Base-by-base conservation (phyloP, 441 rosid genomes). In the Pelargonium fulgidum region DNA sequence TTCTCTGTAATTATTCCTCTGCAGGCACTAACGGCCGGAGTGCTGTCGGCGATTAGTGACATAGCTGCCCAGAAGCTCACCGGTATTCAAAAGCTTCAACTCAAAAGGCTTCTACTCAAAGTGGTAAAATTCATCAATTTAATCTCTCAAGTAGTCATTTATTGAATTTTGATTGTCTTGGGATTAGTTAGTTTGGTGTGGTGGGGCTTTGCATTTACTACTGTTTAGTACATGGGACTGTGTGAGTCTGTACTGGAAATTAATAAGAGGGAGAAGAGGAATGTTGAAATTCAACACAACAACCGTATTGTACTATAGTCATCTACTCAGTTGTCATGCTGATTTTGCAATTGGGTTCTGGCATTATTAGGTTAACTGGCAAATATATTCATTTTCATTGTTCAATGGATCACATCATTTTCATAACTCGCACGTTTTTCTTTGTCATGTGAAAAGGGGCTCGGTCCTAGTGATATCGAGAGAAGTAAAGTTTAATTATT, bases 1-100 rank as follows among this genome's bases (percentile, higher is more conserved):
- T 13, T 5, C 4, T 48, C 14, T 48, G 56, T 48, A 48, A 48
- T 48, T 45, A 44, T 45, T 9, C n/a, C n/a, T 9, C 13, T 80
- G 70, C 81, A 93, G 98, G 96, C 91, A 41, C 77, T 93, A 71
- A 91, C 96, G 17, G 96, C 99, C 0, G 97, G 87, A 65, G 86
- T 85, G 13, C 71, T 93, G 73, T 88, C 99, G 0, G 97, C 90
- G 39, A 73, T 88, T n/a, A 85, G 92, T 65, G 98, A 93, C 74
- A 79, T 84, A 58, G 83, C 78, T 63, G 81, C 90, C 0, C 96
- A 91, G 84, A 93, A 93, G 72, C 91, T 89, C n/a, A 79, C 95
- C 65, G 96, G 92, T 36, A 91, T 89, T 67, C 85, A 85, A 79
- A 86, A 88, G 76, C 85, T 93, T 85, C 95, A 88, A 73, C 69